Evolutionary conservation across 306 rosid species (phyloP).

Genomic region (Calophaca sinica): DNA sequence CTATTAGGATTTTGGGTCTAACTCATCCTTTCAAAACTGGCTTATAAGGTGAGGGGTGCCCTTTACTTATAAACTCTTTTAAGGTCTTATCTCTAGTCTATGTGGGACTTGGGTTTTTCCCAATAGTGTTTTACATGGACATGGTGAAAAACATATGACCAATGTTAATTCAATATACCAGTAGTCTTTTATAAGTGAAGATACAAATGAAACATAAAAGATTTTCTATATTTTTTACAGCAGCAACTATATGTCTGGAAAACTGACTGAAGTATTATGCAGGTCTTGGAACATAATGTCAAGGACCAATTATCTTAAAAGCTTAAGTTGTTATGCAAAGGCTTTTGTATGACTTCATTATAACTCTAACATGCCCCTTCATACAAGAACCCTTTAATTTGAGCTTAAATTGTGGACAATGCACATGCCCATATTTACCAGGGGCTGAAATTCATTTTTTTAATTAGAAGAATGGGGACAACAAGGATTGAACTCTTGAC

Average conservation of each 20-base stretch:
- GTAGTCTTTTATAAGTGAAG: not conserved
- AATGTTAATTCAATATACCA: slow-evolving; percentile 34
- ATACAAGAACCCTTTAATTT: slow-evolving; percentile 5
- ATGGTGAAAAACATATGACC: slow-evolving; percentile 29
- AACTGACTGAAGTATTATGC: slow-evolving; percentile 12
- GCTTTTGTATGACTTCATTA: slow-evolving; percentile 12
- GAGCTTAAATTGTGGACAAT: slow-evolving; percentile 4
- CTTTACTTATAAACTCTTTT: too few species aligned
- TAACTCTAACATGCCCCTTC: slow-evolving; percentile 2
- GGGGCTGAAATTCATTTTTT: not conserved
- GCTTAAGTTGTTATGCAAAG: not conserved
- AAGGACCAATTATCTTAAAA: not conserved
- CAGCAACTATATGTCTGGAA: slow-evolving; percentile 37
- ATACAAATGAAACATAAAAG: slow-evolving; percentile 12
- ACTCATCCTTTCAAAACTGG: too few species aligned
- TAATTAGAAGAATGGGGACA: not conserved
- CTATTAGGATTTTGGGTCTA: too few species aligned
- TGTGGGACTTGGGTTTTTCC: too few species aligned
- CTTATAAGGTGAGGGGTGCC: too few species aligned
- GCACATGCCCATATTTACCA: not conserved
- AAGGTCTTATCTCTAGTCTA: too few species aligned
- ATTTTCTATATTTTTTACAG: slow-evolving; percentile 20
- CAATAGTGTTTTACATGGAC: slow-evolving; percentile 22
- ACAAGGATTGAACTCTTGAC: not conserved
- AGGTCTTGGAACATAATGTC: not conserved